Conservation (phyloP, 441 rosid genomes). For the Bocquillonia castaneifolia region DNA sequence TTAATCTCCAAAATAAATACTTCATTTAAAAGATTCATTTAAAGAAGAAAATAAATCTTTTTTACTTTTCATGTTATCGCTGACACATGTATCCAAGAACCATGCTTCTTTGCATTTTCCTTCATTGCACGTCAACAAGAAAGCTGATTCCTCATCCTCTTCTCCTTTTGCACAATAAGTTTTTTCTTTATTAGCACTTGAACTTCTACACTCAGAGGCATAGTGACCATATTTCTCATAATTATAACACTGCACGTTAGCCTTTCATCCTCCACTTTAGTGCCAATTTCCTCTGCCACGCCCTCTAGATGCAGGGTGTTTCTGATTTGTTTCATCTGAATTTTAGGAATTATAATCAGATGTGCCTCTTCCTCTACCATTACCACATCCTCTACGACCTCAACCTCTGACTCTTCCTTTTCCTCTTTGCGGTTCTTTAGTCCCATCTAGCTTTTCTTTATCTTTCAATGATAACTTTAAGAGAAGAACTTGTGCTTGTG, state of each 20-base stretch:
- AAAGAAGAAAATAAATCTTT: background rate
- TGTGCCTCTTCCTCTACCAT: background rate
- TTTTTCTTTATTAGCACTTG: background rate
- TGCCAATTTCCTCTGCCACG: background rate
- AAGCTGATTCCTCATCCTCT: background rate
- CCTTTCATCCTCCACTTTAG: background rate
- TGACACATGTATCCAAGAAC: background rate
- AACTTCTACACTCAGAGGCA: background rate
- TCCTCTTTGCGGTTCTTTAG: background rate
- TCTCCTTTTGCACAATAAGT: background rate
- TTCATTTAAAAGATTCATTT: background rate
- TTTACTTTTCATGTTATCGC: background rate
- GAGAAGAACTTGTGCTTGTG: background rate
- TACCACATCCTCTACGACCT: background rate
- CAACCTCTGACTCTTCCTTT: background rate
- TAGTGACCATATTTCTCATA: constrained; percentile 5
- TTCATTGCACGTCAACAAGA: background rate
- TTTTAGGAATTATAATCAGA: background rate
- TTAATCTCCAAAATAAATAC: constrained; percentile 1
- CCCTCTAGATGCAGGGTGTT: background rate
- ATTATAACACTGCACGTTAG: background rate
- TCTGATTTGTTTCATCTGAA: background rate
- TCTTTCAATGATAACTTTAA: background rate
- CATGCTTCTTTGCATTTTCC: background rate
- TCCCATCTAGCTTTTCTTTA: background rate